These are phyloP conservation scores for Linum trigynum DNA, from an alignment of 345 rosid species.

Conservation along the genomic window DNA sequence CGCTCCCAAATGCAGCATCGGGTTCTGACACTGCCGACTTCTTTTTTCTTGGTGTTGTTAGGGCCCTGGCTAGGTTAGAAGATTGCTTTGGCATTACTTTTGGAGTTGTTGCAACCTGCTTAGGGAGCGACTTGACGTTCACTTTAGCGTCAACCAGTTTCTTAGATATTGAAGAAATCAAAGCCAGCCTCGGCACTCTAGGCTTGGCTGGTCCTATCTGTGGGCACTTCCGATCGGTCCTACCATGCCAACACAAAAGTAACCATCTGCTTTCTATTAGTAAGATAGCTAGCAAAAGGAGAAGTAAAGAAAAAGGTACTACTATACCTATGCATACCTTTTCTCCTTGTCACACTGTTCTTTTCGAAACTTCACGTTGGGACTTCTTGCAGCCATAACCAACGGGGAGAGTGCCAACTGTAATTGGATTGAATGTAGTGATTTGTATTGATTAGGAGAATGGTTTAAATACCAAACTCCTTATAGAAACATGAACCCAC, in stretches of 20 bases:
- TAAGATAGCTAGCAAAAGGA: neutral
- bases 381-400: slow-evolving; percentile 99
- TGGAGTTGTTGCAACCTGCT: slow-evolving; percentile 36
- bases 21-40: slow-evolving; percentile 38
- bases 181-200: slow-evolving; percentile 50
- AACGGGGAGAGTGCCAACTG: too few species aligned
- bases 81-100: slow-evolving; percentile 29
- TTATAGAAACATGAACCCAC: too few species aligned
- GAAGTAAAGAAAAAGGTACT: neutral
- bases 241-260: slow-evolving; percentile 13
- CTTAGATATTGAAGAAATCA: slow-evolving; percentile 64
- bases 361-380: slow-evolving; percentile 56
- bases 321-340: slow-evolving; percentile 25
- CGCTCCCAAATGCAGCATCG: slow-evolving; percentile 48
- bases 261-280: neutral
- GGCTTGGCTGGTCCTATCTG: slow-evolving; percentile 76
- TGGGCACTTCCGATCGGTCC: slow-evolving; percentile 51
- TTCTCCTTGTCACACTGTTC: slow-evolving; percentile 41
- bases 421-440: too few species aligned
- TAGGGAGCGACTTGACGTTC: slow-evolving; percentile 23
- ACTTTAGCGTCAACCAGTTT: slow-evolving; percentile 38
- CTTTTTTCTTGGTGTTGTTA: slow-evolving; percentile 47
- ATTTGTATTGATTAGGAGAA: too few species aligned
- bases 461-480: too few species aligned
- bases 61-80: slow-evolving; percentile 35